phyloP scores from a whole-genome alignment of 805 yeast genomes.

The Hanseniaspora vineae region DNA sequence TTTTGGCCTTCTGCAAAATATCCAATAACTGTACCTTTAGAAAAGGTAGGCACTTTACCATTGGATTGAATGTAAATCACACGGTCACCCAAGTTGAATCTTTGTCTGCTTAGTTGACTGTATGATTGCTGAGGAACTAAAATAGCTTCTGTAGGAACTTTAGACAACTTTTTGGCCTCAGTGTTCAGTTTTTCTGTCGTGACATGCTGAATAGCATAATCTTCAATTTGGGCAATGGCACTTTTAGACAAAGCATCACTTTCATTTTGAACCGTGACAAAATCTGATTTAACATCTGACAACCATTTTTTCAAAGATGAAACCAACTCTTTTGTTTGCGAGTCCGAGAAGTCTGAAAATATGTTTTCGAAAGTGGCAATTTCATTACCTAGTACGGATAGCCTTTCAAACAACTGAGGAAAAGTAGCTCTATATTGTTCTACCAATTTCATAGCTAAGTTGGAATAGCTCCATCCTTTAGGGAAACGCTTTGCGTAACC shows the following conservation, averaged over 20 bases:
- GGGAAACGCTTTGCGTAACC: slow-evolving; percentile 66
- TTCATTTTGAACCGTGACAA: slow-evolving; percentile 58
- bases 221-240: slow-evolving; percentile 57
- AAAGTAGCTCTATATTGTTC: slow-evolving; percentile 47
- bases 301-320: slow-evolving; percentile 28
- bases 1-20: slow-evolving; percentile 45
- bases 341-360: slow-evolving; percentile 24
- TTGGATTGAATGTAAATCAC: slow-evolving; percentile 72
- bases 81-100: slow-evolving; percentile 79
- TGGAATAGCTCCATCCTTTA: slow-evolving; percentile 74
- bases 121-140: slow-evolving; percentile 63
- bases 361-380: slow-evolving; percentile 21
- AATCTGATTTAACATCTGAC: slow-evolving; percentile 37
- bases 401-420: slow-evolving; percentile 42
- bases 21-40: slow-evolving; percentile 83
- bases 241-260: slow-evolving; percentile 64
- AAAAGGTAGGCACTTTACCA: slow-evolving; percentile 79
- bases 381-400: slow-evolving; percentile 19
- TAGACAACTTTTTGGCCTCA: slow-evolving; percentile 47
- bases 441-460: slow-evolving; percentile 55
- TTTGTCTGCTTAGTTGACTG: slow-evolving; percentile 59
- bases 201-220: slow-evolving; percentile 35
- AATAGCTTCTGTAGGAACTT: slow-evolving; percentile 77
- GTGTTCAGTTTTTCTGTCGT: slow-evolving; percentile 30
- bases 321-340: slow-evolving; percentile 18